These are phyloP conservation scores for Hippophae gyantsensis DNA, from an alignment of 306 rosid genomes.

Conservation along the genomic window DNA sequence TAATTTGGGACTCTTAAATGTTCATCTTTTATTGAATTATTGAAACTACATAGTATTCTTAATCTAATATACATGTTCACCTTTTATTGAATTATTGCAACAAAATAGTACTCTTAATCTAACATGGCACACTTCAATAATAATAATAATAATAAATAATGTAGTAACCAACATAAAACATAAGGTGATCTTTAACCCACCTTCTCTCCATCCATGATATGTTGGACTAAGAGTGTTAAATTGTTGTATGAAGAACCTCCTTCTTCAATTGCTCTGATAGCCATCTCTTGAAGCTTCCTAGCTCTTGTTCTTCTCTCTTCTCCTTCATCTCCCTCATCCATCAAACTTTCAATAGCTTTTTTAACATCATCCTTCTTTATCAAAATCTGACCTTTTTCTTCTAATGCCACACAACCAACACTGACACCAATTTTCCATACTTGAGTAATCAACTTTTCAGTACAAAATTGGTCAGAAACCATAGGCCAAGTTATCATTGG, in stretches of 20 bases:
- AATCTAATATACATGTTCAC: too few species aligned
- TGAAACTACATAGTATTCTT: too few species aligned
- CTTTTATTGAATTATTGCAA: too few species aligned
- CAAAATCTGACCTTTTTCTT: slow-evolving; percentile 24
- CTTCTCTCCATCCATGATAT: slow-evolving; percentile 3
- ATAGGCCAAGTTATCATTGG: slow-evolving; percentile 64
- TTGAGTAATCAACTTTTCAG: slow-evolving; percentile 17
- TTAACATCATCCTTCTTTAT: slow-evolving; percentile 26
- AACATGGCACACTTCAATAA: too few species aligned
- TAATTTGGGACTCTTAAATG: too few species aligned
- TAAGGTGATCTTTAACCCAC: too few species aligned
- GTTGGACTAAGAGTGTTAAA: slow-evolving; percentile 24
- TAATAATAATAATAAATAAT: too few species aligned
- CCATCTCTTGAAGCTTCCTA: slow-evolving; percentile 22
- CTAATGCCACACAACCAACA: slow-evolving; percentile 19
- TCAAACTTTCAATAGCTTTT: slow-evolving; percentile 31
- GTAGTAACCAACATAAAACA: too few species aligned
- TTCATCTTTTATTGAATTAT: too few species aligned
- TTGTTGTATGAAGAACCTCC: slow-evolving; percentile 46
- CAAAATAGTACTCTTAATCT: too few species aligned
- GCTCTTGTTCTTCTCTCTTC: slow-evolving; percentile 33
- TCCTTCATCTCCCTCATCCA: slow-evolving; percentile 30
- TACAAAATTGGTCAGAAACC: slow-evolving; percentile 38
- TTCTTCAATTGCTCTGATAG: slow-evolving; percentile 29
- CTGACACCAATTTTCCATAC: slow-evolving; percentile 7